phyloP scores from a whole-genome alignment of 164 flowering plant species.

The Liriodendron chinense region DNA sequence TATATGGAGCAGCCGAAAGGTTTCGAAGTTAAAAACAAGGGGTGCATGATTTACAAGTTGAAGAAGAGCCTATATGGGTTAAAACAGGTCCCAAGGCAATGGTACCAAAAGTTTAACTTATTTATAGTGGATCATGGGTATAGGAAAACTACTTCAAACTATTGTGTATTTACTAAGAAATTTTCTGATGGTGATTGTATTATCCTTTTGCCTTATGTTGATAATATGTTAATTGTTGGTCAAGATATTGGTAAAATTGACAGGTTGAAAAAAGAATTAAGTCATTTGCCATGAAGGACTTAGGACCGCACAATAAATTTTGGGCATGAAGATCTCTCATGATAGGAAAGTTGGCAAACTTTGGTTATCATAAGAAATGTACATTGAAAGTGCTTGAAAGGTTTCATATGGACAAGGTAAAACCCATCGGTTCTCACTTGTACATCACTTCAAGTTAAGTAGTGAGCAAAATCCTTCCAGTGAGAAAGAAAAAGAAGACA shows the following conservation, averaged over 20 bases:
- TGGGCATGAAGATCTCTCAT: neutral
- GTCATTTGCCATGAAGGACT: neutral
- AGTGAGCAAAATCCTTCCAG: too few relatives aligned
- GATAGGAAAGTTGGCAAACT: neutral
- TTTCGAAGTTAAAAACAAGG: neutral
- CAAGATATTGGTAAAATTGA: neutral
- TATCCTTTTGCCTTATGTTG: neutral
- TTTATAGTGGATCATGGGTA: neutral
- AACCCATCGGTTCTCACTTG: too few relatives aligned
- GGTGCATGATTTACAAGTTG: too few relatives aligned
- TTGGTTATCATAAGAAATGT: neutral
- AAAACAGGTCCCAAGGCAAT: neutral
- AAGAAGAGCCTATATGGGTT: too few relatives aligned
- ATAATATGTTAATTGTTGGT: neutral
- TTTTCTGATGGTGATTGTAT: neutral
- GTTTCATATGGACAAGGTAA: too few relatives aligned
- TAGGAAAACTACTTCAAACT: neutral
- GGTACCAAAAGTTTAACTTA: neutral
- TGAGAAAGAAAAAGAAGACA: too few relatives aligned
- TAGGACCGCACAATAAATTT: neutral
- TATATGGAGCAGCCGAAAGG: neutral
- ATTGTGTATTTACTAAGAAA: neutral
- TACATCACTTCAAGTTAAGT: too few relatives aligned
- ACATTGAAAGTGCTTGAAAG: neutral
- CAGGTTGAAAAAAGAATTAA: neutral